Evolutionary conservation across 768 basidiomycete genomes (phyloP).

Genomic region (Dacryopinax primogenitus): DNA sequence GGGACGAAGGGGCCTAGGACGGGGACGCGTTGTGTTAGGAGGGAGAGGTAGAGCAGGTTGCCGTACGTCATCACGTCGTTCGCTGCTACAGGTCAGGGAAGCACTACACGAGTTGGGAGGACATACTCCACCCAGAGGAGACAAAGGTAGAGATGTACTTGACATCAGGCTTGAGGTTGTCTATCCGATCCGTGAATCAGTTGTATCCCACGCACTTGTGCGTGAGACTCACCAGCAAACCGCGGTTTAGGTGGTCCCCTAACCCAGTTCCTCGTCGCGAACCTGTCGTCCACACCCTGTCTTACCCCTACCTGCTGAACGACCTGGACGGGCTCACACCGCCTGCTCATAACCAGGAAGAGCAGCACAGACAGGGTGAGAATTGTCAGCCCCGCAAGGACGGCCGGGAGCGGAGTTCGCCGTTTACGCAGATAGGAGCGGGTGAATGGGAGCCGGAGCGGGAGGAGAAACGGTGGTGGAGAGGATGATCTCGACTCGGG

Average conservation of each 20-base stretch:
- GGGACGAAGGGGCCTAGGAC: constrained; percentile 47
- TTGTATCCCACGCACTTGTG: background rate
- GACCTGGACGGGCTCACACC: background rate
- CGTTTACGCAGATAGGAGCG: background rate
- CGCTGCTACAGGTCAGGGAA: constrained; percentile 30
- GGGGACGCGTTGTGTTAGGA: constrained; percentile 44
- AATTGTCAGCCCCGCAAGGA: background rate
- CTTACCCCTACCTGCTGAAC: background rate
- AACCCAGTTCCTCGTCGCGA: background rate
- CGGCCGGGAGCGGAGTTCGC: background rate
- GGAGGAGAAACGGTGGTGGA: background rate
- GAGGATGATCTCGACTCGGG: background rate
- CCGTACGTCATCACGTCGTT: constrained; percentile 67
- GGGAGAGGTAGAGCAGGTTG: constrained; percentile 47
- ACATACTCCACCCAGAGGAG: constrained; percentile 62
- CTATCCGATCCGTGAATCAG: constrained; percentile 25
- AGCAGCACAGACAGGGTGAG: background rate
- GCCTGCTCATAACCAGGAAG: background rate
- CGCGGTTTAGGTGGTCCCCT: background rate
- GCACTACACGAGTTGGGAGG: background rate
- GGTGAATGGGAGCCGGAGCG: background rate
- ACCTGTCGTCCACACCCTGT: background rate
- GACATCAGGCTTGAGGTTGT: constrained; percentile 47
- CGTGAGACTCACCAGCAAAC: background rate
- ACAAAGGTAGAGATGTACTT: constrained; percentile 64